These are phyloP conservation scores for Bipolaris victoriae DNA, from an alignment of 2,329 filamentous ascomycete genomes.

Conservation along the genomic window DNA sequence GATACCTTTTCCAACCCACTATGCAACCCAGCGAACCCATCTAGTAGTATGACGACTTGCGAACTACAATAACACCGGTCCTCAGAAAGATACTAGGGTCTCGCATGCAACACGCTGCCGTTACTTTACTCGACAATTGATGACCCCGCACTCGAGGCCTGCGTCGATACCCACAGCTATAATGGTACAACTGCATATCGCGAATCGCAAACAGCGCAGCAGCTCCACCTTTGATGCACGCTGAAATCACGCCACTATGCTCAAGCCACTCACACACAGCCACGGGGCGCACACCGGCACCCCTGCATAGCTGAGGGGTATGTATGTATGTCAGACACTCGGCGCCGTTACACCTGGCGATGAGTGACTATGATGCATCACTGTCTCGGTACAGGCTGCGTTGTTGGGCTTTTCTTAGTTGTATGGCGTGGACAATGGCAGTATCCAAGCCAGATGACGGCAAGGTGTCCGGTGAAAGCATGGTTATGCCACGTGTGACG, in stretches of 20 bases:
- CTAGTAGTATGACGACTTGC: no score
- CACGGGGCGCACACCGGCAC: constrained; percentile 25
- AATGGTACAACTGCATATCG: constrained; percentile 12
- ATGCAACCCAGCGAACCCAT: no score
- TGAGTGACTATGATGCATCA: constrained; percentile 5
- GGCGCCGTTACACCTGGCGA: constrained; percentile 8
- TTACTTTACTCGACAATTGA: neutral
- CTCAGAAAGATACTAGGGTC: no score
- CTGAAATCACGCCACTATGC: constrained; percentile 22
- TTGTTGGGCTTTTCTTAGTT: neutral
- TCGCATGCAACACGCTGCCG: no score
- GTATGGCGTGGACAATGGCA: neutral
- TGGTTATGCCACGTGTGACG: neutral
- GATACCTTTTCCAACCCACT: no score
- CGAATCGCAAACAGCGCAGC: constrained; percentile 17
- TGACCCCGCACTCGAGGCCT: neutral
- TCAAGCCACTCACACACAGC: constrained; percentile 28
- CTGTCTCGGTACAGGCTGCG: neutral
- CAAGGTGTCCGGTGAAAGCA: no score
- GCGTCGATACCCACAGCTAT: constrained; percentile 15
- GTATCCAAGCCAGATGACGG: no score
- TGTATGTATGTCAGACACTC: constrained; percentile 9
- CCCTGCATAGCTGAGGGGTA: constrained; percentile 19
- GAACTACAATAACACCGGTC: no score
- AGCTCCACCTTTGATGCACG: constrained; percentile 27